phyloP scores from a whole-genome alignment of 768 basidiomycete species.

The Leccinum imitatum region DNA sequence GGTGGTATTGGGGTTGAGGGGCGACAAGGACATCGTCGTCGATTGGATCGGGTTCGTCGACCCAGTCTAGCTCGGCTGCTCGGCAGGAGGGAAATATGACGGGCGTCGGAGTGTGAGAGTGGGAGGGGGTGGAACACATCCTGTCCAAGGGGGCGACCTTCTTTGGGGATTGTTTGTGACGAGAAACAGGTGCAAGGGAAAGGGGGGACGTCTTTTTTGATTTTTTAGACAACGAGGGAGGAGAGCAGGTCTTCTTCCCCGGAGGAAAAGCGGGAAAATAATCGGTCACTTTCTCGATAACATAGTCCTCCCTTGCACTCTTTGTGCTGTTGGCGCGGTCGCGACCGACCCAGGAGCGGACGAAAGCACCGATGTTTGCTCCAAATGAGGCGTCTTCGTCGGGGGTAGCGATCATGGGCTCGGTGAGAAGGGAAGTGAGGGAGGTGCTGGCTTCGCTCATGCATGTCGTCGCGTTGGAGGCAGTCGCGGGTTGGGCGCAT shows the following conservation, averaged over 20 bases:
- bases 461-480: constrained; percentile 37
- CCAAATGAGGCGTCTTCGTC: constrained; percentile 45
- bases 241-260: constrained; percentile 14
- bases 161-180: constrained; percentile 12
- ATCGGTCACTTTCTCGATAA: constrained; percentile 32
- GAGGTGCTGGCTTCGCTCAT: constrained; percentile 46
- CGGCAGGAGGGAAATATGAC: constrained; percentile 35
- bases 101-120: constrained; percentile 31
- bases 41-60: constrained; percentile 22
- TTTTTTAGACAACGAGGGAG: constrained; percentile 20
- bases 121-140: constrained; percentile 20
- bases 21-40: constrained; percentile 20
- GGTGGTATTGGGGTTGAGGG: constrained; percentile 22
- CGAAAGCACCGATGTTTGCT: constrained; percentile 45
- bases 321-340: constrained; percentile 25
- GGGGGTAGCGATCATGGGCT: constrained; percentile 39
- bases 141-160: constrained; percentile 12
- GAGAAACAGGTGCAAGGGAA: constrained; percentile 15
- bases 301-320: constrained; percentile 27
- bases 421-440: constrained; percentile 49
- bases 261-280: constrained; percentile 28
- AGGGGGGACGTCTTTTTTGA: constrained; percentile 13
- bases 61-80: constrained; percentile 30
- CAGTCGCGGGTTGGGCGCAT: constrained; percentile 33
- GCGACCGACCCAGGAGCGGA: constrained; percentile 28